A percentile compares a stretch with the other conserved stretches of the same genome.
Evolutionary conservation across 1,284 basidiomycete genomes (phyloP).

Genomic region (Tilletia walkeri): DNA sequence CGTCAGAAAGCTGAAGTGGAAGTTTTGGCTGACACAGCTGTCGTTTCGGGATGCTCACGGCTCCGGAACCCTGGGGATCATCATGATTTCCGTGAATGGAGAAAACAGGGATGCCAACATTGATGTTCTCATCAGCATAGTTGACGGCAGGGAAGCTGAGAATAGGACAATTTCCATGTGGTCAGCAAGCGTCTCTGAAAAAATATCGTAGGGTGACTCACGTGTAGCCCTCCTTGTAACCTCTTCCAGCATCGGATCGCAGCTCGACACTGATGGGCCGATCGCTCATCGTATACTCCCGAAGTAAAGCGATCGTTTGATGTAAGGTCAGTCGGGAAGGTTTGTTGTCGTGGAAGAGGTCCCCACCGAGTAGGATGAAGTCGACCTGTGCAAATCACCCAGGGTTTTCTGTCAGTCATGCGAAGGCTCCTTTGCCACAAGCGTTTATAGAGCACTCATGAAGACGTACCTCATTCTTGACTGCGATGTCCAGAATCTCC

Average conservation of each 20-base stretch:
- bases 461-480: constrained; percentile 70
- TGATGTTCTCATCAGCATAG: constrained; percentile 95
- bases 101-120: constrained; percentile 91
- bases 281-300: constrained; percentile 86
- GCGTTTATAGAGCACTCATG: constrained; percentile 1
- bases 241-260: constrained; percentile 82
- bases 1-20: neutral
- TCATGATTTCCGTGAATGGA: constrained; percentile 99
- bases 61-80: constrained; percentile 92
- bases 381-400: constrained; percentile 24
- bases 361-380: constrained; percentile 78
- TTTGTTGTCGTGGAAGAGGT: constrained; percentile 96
- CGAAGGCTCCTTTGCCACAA: neutral
- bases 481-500: constrained; percentile 87
- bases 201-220: constrained; percentile 58
- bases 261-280: constrained; percentile 82
- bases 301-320: constrained; percentile 74
- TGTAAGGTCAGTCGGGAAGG: constrained; percentile 80
- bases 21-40: neutral
- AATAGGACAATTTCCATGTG: neutral
- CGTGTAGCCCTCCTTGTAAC: constrained; percentile 67
- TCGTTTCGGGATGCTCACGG: constrained; percentile 61
- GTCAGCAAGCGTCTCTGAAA: neutral
- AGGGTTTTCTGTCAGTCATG: neutral
- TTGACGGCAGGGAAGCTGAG: constrained; percentile 89